Base-by-base conservation (phyloP, 2,329 filamentous ascomycete species). In the Plenodomus biglobosus region DNA sequence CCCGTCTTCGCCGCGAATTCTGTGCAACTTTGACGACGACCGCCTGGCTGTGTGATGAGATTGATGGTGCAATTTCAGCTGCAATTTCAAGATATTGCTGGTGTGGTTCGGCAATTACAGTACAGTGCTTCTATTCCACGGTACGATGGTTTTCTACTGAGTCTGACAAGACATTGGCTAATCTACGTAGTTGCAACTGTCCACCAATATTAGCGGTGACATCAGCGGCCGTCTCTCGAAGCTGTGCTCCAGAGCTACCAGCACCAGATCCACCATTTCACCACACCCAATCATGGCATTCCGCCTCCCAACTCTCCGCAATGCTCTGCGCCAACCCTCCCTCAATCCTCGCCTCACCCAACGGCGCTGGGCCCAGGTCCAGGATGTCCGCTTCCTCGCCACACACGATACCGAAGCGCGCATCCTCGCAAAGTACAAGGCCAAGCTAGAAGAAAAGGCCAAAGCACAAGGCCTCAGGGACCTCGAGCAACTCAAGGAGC, bases 311-410 rank as follows among this genome's bases (percentile, higher is more conserved):
- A 57, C 65, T 16, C 55, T 71, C 44, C 66, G 65, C 40, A 51
- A 64, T 50, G 53, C 62, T 35, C 58, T 68, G 35, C 69, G 66
- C 30, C 67, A 69, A 32, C 62, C 68, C 15, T 57, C 65, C 34
- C 38, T 50, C 10, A 64, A 59, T 42, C 65, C 65, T 1, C 64
- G 66, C 16, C 40, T 58, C 27, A 56, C 50, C 44, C 92, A 96
- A 73, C 84, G 86, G 46, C 85, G 92, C 69, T 95, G 90, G 87
- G 92, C 92, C 1, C 90, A 90, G 64, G 91, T 96, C 22, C 90
- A 95, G 72, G 90, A 96, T 73, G 85, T 95, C 40, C 90, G 92
- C 56, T 95, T 92, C 78, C 82, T 96, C 38, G 87, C 87, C 52
- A 94, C 90, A 15, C 88, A 91, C 53, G 83, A 83, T 48, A 77